Evolutionary conservation across 257 asterid genomes (phyloP).

Genomic region (Jacaranda copaia): DNA sequence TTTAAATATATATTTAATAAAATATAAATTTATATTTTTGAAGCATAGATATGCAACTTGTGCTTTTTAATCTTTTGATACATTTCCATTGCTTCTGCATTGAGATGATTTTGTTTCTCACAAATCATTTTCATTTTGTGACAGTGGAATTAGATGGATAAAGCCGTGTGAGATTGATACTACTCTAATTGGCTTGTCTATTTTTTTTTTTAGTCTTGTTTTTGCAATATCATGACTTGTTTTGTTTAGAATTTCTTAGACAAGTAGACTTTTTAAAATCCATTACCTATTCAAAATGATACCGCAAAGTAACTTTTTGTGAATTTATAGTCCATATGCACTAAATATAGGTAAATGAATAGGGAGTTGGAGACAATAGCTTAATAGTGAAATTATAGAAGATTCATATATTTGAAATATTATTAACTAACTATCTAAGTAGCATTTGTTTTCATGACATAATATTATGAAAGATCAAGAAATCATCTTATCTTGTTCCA

Average conservation of each 20-base stretch:
- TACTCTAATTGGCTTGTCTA: conserved; percentile 91
- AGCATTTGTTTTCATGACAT: too few species aligned
- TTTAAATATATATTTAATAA: too few species aligned
- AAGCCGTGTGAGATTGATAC: conserved; percentile 71
- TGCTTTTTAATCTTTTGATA: neutral
- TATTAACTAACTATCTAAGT: too few species aligned
- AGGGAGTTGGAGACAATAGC: too few species aligned
- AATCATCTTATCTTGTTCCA: too few species aligned
- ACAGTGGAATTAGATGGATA: conserved; percentile 79
- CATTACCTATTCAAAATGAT: neutral
- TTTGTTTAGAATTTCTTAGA: conserved; percentile 19
- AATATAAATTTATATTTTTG: too few species aligned
- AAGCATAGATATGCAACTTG: neutral
- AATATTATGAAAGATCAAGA: too few species aligned
- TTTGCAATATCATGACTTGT: conserved; percentile 13
- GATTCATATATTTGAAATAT: too few species aligned
- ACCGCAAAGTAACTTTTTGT: conserved; percentile 1
- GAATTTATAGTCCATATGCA: conserved; percentile 85
- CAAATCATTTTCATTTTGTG: conserved; percentile 19
- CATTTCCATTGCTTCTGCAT: neutral
- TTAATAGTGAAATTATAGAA: too few species aligned
- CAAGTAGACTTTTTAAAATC: conserved; percentile 1
- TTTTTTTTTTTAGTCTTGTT: conserved; percentile 56
- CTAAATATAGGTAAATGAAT: too few species aligned
- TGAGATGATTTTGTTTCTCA: conserved; percentile 14